phyloP scores from a whole-genome alignment of 2,329 filamentous ascomycete genomes.

The Phaeosphaeriaceae sp. region DNA sequence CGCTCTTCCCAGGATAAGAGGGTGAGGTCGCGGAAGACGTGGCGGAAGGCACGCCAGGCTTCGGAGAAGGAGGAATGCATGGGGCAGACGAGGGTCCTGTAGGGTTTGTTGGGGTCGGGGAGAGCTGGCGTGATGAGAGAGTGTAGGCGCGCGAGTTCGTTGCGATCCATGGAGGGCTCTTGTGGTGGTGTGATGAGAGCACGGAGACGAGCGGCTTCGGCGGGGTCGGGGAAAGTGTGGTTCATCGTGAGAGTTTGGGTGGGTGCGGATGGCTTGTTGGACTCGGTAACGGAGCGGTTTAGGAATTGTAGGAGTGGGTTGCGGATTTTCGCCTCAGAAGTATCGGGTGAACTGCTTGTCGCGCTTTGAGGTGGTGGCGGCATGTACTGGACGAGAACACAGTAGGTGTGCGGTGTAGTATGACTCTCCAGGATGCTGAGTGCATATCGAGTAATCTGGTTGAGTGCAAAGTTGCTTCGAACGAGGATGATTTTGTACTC shows the following conservation, averaged over 20 bases:
- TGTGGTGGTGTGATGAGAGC: conserved; percentile 19
- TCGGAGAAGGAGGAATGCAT: conserved; percentile 38
- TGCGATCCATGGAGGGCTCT: neutral
- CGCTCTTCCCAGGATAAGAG: conserved; percentile 52
- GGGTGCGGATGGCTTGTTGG: neutral
- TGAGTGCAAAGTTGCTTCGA: conserved; percentile 57
- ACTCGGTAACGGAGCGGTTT: neutral
- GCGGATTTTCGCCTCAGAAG: neutral
- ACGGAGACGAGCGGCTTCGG: neutral
- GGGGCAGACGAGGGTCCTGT: conserved; percentile 35
- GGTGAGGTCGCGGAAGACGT: conserved; percentile 50
- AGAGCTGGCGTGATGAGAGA: conserved; percentile 14
- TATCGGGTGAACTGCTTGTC: neutral
- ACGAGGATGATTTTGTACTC: conserved; percentile 68
- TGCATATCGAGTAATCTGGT: conserved; percentile 62
- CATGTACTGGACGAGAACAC: conserved; percentile 34
- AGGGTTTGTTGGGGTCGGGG: conserved; percentile 12
- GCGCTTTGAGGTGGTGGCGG: conserved; percentile 18
- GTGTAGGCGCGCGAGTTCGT: conserved; percentile 18
- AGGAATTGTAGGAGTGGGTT: conserved; percentile 5
- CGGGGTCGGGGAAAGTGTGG: neutral
- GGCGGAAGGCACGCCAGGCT: conserved; percentile 48
- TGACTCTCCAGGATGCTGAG: conserved; percentile 44
- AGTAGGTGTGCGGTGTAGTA: conserved; percentile 39
- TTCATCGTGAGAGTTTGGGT: neutral